Evolutionary conservation across 2,329 filamentous ascomycete species (phyloP).

Genomic region (Pseudogymnoascus sp.): DNA sequence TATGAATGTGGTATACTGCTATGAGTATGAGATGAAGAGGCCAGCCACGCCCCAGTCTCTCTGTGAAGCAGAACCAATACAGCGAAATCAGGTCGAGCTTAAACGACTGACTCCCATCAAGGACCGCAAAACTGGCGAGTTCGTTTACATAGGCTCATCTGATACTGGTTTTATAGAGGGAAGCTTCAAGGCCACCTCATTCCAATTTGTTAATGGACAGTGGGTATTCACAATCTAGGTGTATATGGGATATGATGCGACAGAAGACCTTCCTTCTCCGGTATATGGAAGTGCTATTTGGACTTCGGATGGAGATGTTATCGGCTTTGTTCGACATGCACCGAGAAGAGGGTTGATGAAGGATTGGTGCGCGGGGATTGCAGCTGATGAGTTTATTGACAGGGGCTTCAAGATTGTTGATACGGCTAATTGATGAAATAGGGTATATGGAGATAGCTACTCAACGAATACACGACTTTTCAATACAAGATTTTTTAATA

Average conservation of each 20-base stretch:
- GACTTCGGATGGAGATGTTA: background rate
- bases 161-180: background rate
- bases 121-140: background rate
- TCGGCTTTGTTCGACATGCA: slow-evolving; percentile 3
- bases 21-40: background rate
- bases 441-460: background rate
- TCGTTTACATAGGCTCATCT: background rate
- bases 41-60: background rate
- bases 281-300: slow-evolving; percentile 4
- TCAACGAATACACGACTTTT: background rate
- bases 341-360: background rate
- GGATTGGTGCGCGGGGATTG: slow-evolving; percentile 1
- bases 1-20: background rate
- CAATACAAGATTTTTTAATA: background rate
- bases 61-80: background rate
- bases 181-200: background rate
- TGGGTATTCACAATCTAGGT: background rate
- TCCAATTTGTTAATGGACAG: background rate
- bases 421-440: background rate
- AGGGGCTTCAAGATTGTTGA: background rate
- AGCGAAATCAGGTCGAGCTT: background rate
- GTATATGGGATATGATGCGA: background rate
- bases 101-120: background rate
- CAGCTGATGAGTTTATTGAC: background rate
- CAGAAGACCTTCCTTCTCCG: background rate